Evolutionary conservation across 148 eudicot species (phyloP).

Genomic region (Polygonum maritimum): DNA sequence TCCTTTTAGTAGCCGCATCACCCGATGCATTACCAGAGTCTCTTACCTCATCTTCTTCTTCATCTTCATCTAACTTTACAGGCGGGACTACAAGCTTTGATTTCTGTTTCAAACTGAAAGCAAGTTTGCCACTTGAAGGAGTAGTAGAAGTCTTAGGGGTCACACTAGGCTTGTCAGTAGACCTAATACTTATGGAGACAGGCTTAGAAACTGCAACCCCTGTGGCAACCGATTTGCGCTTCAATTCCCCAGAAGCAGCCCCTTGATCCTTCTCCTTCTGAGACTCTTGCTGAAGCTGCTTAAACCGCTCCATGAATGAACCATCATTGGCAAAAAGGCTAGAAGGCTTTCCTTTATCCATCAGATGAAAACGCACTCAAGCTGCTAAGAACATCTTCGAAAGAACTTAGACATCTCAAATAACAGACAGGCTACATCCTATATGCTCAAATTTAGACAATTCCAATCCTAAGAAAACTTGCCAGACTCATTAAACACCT

Average conservation of each 20-base stretch:
- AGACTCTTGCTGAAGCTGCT: conserved; percentile 63
- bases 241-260: conserved; percentile 25
- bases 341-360: conserved; percentile 67
- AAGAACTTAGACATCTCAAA: conserved; percentile 27
- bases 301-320: conserved; percentile 93
- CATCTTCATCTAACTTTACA: conserved; percentile 60
- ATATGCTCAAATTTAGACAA: background rate
- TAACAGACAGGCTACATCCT: background rate
- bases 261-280: conserved; percentile 39
- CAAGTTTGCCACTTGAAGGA: conserved; percentile 63
- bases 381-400: conserved; percentile 41
- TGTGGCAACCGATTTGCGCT: conserved; percentile 18
- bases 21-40: conserved; percentile 17
- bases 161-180: conserved; percentile 27
- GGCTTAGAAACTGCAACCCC: conserved; percentile 38
- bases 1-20: conserved; percentile 27
- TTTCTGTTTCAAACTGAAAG: conserved; percentile 69
- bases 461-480: background rate
- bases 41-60: conserved; percentile 34
- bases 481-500: background rate
- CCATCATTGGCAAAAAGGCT: conserved; percentile 84
- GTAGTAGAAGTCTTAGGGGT: conserved; percentile 17
- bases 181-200: conserved; percentile 28
- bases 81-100: conserved; percentile 60
- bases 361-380: conserved; percentile 16